Conservation (phyloP, 2,329 filamentous ascomycete species). For the Hypoxylon sp. region DNA sequence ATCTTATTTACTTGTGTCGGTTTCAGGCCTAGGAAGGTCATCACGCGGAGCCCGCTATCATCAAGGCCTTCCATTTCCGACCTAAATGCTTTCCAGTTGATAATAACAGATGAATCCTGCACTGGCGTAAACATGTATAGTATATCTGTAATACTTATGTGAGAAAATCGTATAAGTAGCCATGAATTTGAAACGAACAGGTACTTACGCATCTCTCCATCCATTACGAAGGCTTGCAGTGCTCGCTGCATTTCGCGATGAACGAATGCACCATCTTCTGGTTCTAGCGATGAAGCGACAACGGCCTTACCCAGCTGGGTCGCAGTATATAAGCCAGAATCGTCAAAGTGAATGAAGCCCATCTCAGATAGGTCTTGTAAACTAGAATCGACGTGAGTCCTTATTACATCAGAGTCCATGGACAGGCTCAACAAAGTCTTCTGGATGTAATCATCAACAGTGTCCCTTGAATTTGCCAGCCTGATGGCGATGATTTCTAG, state of each 20-base stretch:
- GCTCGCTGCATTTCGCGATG: constrained; percentile 77
- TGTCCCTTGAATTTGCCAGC: constrained; percentile 74
- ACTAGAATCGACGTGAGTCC: constrained; percentile 69
- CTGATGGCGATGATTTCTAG: constrained; percentile 79
- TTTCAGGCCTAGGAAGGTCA: constrained; percentile 77
- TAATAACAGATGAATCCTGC: constrained; percentile 67
- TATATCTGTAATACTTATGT: constrained; percentile 56
- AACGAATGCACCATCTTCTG: constrained; percentile 81
- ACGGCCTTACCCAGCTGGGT: constrained; percentile 79
- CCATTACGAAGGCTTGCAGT: constrained; percentile 81
- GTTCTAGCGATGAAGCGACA: constrained; percentile 79
- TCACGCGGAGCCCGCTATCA: constrained; percentile 78
- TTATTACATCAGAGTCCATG: constrained; percentile 64
- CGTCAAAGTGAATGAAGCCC: constrained; percentile 68
- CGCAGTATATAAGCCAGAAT: constrained; percentile 68
- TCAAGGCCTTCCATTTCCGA: constrained; percentile 79
- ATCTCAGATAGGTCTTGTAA: constrained; percentile 70
- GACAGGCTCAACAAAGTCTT: constrained; percentile 77
- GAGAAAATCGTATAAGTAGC: constrained; percentile 8
- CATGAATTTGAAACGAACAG: neutral
- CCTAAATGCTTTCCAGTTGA: constrained; percentile 82
- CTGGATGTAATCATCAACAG: constrained; percentile 76
- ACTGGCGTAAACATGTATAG: constrained; percentile 84
- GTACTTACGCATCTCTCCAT: constrained; percentile 76
- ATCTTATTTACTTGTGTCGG: constrained; percentile 76